These are phyloP conservation scores for Testicularia cyperi DNA, from an alignment of 1,284 basidiomycete genomes.

Conservation along the genomic window DNA sequence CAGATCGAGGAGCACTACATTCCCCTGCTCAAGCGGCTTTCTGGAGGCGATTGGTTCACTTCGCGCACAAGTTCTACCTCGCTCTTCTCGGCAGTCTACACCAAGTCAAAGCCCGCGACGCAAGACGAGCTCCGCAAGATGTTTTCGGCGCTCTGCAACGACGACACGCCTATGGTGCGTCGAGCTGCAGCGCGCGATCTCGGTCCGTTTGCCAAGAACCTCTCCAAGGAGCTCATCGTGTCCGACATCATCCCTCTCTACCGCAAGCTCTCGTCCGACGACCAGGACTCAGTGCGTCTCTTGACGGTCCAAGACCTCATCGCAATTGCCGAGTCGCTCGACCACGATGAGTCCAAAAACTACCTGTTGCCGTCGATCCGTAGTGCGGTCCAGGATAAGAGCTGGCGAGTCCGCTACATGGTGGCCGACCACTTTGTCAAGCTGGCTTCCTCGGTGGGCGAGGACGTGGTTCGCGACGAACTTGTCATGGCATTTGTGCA, in stretches of 20 bases:
- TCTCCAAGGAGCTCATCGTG: conserved; percentile 63
- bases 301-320: conserved; percentile 96
- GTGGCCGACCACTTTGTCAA: conserved; percentile 97
- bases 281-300: conserved; percentile 96
- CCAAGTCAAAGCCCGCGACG: conserved; percentile 63
- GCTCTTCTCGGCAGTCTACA: conserved; percentile 89
- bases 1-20: conserved; percentile 91
- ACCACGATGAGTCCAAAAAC: conserved; percentile 83
- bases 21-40: conserved; percentile 84
- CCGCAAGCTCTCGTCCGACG: conserved; percentile 88
- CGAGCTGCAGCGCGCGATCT: conserved; percentile 95
- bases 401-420: conserved; percentile 99
- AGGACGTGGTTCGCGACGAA: conserved; percentile 89
- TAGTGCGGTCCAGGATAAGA: conserved; percentile 89
- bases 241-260: conserved; percentile 90
- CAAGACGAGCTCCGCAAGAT: conserved; percentile 89
- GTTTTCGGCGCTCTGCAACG: conserved; percentile 79
- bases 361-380: conserved; percentile 77
- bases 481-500: conserved; percentile 89
- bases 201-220: conserved; percentile 64
- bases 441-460: conserved; percentile 84
- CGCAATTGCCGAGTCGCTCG: conserved; percentile 81
- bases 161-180: conserved; percentile 99
- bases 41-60: conserved; percentile 99
- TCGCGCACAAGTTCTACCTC: conserved; percentile 93